These are phyloP conservation scores for Sclerotinia spermophila DNA, from an alignment of 2,329 filamentous ascomycete species.

Conservation along the genomic window DNA sequence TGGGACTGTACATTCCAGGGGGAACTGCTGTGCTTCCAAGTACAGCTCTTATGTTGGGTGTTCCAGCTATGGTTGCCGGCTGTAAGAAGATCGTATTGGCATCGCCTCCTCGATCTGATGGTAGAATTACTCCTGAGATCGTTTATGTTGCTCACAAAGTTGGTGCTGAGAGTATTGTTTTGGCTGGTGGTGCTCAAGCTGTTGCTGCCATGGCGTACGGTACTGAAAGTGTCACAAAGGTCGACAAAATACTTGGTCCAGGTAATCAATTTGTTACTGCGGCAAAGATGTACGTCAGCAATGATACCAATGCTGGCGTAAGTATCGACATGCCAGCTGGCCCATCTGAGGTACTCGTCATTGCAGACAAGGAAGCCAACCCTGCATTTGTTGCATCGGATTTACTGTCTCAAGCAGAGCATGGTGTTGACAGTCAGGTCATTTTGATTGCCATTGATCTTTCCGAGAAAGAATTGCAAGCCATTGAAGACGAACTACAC, in stretches of 20 bases:
- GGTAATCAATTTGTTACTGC: conserved; percentile 99
- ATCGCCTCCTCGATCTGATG: conserved; percentile 84
- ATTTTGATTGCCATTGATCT: conserved; percentile 84
- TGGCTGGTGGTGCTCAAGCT: conserved; percentile 92
- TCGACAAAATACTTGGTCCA: conserved; percentile 97
- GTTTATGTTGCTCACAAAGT: conserved; percentile 97
- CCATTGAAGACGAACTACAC: conserved; percentile 90
- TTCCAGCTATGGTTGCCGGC: conserved; percentile 94
- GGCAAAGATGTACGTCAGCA: conserved; percentile 96
- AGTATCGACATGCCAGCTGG: conserved; percentile 98
- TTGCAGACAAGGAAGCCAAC: conserved; percentile 83
- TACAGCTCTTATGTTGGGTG: conserved; percentile 95
- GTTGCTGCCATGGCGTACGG: conserved; percentile 97
- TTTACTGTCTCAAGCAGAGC: conserved; percentile 90
- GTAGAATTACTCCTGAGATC: conserved; percentile 90
- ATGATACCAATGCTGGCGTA: conserved; percentile 92
- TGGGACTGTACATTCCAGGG: conserved; percentile 94
- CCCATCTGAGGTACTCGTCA: conserved; percentile 92
- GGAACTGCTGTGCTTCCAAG: conserved; percentile 96
- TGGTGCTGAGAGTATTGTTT: conserved; percentile 89
- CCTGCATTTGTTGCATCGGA: conserved; percentile 95
- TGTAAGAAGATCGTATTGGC: conserved; percentile 94
- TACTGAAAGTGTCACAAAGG: conserved; percentile 89
- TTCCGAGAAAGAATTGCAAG: conserved; percentile 64
- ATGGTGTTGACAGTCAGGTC: conserved; percentile 94